Conservation (phyloP, 108 stramenopile species). For the Fragilariopsis cylindrus region DNA sequence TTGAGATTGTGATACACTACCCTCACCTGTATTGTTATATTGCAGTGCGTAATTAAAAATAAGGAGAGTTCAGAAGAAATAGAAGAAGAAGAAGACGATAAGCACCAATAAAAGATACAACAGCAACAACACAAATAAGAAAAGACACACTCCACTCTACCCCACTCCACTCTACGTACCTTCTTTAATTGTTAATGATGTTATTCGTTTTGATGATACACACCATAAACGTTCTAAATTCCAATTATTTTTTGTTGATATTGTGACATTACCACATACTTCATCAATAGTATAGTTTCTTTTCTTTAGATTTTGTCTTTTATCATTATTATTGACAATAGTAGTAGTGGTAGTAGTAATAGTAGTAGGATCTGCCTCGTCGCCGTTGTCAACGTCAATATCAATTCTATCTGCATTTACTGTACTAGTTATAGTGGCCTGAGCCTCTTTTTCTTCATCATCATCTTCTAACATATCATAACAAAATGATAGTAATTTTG, state of each 20-base stretch:
- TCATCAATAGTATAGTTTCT: conserved; percentile 6
- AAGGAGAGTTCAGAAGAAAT: background rate
- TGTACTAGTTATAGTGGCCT: background rate
- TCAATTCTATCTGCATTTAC: background rate
- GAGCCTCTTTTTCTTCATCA: background rate
- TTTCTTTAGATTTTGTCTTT: background rate
- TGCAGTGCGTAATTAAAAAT: background rate
- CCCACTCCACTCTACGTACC: background rate
- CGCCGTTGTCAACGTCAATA: background rate
- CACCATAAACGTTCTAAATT: background rate
- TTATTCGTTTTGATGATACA: background rate
- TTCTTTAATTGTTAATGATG: background rate
- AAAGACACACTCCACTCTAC: background rate
- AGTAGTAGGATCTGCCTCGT: background rate
- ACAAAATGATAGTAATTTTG: background rate
- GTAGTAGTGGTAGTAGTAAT: background rate
- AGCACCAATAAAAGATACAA: background rate
- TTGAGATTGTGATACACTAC: background rate
- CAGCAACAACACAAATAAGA: background rate
- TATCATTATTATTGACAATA: too few species aligned
- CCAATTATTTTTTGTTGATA: background rate
- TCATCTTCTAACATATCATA: background rate
- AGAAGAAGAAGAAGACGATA: background rate
- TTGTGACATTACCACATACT: background rate
- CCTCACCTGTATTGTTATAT: background rate